Conservation (phyloP, 768 basidiomycete genomes). For the Suillus clintonianus region DNA sequence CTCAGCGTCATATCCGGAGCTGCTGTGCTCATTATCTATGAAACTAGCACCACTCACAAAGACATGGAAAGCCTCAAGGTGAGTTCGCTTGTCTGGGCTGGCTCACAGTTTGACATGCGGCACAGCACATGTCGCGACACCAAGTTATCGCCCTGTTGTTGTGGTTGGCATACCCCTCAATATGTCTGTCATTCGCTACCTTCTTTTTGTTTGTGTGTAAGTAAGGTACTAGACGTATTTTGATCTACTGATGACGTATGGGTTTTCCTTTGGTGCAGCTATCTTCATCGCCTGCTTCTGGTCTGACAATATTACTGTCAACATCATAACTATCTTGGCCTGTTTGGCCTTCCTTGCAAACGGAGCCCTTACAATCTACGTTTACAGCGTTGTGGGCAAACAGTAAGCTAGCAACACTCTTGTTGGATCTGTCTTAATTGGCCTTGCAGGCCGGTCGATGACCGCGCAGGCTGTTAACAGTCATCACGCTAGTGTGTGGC, state of each 20-base stretch:
- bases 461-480: background rate
- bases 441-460: background rate
- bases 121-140: background rate
- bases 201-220: background rate
- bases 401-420: background rate
- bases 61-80: background rate
- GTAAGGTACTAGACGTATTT: background rate
- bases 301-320: background rate
- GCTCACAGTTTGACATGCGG: background rate
- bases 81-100: background rate
- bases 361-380: background rate
- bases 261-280: background rate
- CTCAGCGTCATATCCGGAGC: conserved; percentile 3
- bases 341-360: background rate
- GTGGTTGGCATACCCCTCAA: background rate
- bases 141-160: background rate
- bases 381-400: background rate
- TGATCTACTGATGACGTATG: background rate
- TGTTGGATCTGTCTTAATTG: background rate
- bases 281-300: background rate
- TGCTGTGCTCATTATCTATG: background rate
- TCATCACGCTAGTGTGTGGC: background rate
- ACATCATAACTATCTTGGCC: background rate
- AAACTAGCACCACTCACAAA: background rate
- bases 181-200: background rate